phyloP scores from a whole-genome alignment of 2,329 filamentous ascomycete species.

The Fusarium mexicanum region DNA sequence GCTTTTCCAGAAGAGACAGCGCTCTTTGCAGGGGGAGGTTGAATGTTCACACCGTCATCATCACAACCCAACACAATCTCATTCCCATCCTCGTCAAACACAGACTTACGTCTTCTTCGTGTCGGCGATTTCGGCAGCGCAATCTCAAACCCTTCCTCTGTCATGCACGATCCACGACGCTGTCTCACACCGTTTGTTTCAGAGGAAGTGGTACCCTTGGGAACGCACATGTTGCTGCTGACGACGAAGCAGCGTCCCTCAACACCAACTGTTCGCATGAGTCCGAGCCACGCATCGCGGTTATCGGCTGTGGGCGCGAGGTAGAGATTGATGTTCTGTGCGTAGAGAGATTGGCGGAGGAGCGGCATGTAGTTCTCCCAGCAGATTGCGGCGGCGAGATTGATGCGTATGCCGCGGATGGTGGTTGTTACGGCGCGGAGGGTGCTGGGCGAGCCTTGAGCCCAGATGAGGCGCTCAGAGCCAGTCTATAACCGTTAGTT shows the following conservation, averaged over 20 bases:
- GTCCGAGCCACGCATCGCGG: conserved; percentile 80
- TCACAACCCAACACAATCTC: conserved; percentile 60
- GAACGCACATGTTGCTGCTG: conserved; percentile 84
- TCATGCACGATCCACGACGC: conserved; percentile 52
- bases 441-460: conserved; percentile 81
- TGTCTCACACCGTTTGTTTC: conserved; percentile 8
- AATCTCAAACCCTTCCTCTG: conserved; percentile 60
- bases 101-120: conserved; percentile 50
- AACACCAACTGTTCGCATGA: conserved; percentile 83
- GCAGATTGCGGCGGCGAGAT: conserved; percentile 88
- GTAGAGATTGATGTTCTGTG: conserved; percentile 91
- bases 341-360: conserved; percentile 83
- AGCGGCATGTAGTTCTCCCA: conserved; percentile 98
- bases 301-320: conserved; percentile 90
- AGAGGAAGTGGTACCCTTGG: conserved; percentile 29
- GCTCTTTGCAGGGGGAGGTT: neutral
- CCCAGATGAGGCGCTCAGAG: conserved; percentile 86
- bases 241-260: conserved; percentile 90
- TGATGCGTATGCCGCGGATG: conserved; percentile 82
- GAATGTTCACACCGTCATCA: conserved; percentile 31
- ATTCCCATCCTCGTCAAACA: conserved; percentile 64
- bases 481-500: conserved; percentile 65
- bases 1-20: conserved; percentile 20
- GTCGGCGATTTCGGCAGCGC: conserved; percentile 50
- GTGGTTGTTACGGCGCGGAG: conserved; percentile 81